A percentile compares a stretch with the other conserved stretches of the same genome.
Evolutionary conservation across 306 rosid species (phyloP).

Genomic region (Mucuna pruriens): DNA sequence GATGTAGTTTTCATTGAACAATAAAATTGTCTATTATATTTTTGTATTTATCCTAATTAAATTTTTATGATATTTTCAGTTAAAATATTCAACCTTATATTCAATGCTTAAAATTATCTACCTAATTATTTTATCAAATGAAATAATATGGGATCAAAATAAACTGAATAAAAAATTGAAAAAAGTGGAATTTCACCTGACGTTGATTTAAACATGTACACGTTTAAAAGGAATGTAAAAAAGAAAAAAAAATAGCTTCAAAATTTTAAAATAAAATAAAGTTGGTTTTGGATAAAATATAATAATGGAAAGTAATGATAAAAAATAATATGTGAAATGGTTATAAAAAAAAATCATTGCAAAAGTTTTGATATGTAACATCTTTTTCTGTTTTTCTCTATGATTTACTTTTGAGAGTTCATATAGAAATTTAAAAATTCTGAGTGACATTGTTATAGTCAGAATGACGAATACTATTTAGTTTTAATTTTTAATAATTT

Average conservation of each 20-base stretch:
- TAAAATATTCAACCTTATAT: not conserved
- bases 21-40: not conserved
- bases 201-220: not conserved
- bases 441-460: no score
- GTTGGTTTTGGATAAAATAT: slow-evolving; percentile 1
- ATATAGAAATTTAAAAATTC: no score
- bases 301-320: not conserved
- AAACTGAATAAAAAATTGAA: not conserved
- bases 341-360: not conserved
- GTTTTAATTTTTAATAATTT: no score
- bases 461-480: no score
- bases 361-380: not conserved
- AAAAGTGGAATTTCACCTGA: not conserved
- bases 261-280: slow-evolving; percentile 3
- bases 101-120: not conserved
- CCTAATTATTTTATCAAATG: not conserved
- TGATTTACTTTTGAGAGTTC: no score
- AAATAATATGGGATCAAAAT: not conserved
- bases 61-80: not conserved
- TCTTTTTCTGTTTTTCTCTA: no score
- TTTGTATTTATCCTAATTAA: not conserved
- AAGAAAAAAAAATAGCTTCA: no score
- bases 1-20: not conserved
- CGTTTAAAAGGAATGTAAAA: not conserved
- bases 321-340: not conserved